Conservation (phyloP, 768 basidiomycete species). For the Clathrus columnatus region DNA sequence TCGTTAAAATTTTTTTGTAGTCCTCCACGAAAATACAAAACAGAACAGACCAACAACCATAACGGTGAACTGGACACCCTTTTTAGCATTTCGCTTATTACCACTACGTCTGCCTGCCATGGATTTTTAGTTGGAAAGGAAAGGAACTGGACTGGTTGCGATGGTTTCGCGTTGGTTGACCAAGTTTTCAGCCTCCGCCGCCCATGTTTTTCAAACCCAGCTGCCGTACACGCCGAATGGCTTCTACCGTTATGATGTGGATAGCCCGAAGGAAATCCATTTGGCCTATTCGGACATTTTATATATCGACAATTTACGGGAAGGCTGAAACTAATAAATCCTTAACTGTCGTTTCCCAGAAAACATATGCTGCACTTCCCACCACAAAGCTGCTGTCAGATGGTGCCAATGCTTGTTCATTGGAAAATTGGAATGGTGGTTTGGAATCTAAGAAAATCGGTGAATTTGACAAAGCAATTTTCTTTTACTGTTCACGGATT, state of each 20-base stretch:
- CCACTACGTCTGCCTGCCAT: constrained; percentile 80
- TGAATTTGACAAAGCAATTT: not conserved
- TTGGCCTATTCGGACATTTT: not conserved
- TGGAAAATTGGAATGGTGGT: constrained; percentile 35
- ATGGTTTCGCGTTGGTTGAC: not conserved
- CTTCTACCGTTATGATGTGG: not conserved
- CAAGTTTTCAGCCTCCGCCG: constrained; percentile 5
- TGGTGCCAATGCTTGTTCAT: constrained; percentile 34
- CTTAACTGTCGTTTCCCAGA: constrained; percentile 33
- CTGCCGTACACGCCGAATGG: not conserved
- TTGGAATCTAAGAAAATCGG: constrained; percentile 6
- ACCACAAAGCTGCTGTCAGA: constrained; percentile 33
- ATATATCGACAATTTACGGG: not conserved
- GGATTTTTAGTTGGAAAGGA: constrained; percentile 27
- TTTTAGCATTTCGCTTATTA: constrained; percentile 81
- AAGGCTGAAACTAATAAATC: constrained; percentile 9
- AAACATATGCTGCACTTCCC: constrained; percentile 54
- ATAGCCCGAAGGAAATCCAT: not conserved
- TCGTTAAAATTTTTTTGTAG: constrained; percentile 12
- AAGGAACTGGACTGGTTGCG: constrained; percentile 4
- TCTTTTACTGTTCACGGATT: not conserved
- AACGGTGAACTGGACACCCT: constrained; percentile 96
- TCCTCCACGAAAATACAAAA: constrained; percentile 9
- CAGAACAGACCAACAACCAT: constrained; percentile 87
- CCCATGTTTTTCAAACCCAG: constrained; percentile 23